These are phyloP conservation scores for Maudiozyma barnettii DNA, from an alignment of 805 yeast species.

Conservation along the genomic window DNA sequence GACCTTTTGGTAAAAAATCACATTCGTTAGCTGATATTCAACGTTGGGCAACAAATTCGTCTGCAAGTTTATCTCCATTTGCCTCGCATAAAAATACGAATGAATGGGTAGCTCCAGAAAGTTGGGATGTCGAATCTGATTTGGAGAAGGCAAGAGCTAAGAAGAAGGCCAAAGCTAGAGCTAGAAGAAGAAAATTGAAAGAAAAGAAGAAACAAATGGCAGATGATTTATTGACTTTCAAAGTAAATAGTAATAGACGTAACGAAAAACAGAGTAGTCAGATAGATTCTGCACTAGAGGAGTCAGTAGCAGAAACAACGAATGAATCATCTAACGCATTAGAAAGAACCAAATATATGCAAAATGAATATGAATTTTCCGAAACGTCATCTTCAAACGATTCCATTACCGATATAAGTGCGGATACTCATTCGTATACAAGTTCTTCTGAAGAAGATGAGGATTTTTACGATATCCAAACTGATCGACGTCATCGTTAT, in stretches of 20 bases:
- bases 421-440: neutral
- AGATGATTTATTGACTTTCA: conserved; percentile 1
- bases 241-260: neutral
- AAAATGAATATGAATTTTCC: neutral
- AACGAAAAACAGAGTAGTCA: neutral
- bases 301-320: conserved; percentile 5
- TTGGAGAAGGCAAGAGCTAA: conserved; percentile 6
- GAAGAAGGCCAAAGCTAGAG: conserved; percentile 5
- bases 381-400: conserved; percentile 2
- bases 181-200: conserved; percentile 1
- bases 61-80: neutral
- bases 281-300: conserved; percentile 5
- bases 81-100: neutral
- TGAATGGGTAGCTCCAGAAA: conserved; percentile 49
- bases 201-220: neutral
- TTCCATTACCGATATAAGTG: neutral
- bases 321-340: neutral
- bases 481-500: neutral
- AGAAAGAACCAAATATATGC: conserved; percentile 1
- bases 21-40: conserved; percentile 11
- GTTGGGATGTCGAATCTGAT: conserved; percentile 46
- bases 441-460: conserved; percentile 6
- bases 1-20: conserved; percentile 7
- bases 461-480: conserved; percentile 6
- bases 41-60: neutral